These are phyloP conservation scores for Paspalum vaginatum DNA, from an alignment of 176 grass and related monocot species.

Conservation along the genomic window DNA sequence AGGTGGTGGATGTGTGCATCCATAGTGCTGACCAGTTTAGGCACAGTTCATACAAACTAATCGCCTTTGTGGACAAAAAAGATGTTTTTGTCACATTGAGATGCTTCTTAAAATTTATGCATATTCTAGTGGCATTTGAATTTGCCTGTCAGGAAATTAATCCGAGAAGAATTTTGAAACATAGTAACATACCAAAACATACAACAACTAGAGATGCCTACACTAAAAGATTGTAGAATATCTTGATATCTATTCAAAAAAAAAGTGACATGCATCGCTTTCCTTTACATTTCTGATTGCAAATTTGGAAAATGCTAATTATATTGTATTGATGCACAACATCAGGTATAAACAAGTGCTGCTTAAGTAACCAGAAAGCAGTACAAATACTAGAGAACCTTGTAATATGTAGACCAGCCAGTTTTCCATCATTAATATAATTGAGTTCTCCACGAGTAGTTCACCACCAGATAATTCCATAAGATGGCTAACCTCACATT, in stretches of 20 bases:
- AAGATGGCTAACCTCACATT: slow-evolving; percentile 25
- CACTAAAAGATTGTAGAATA: slow-evolving; percentile 13
- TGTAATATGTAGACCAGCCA: neutral
- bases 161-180: neutral
- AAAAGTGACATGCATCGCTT: neutral
- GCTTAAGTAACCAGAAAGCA: slow-evolving; percentile 26
- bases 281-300: neutral
- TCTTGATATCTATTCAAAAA: slow-evolving; percentile 10
- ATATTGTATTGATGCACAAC: neutral
- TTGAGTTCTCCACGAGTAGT: neutral
- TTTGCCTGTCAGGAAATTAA: neutral
- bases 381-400: slow-evolving; percentile 19
- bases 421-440: neutral
- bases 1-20: neutral
- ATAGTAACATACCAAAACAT: neutral
- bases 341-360: slow-evolving; percentile 25
- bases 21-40: neutral
- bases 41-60: neutral
- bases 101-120: neutral
- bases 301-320: slow-evolving; percentile 9
- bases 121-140: slow-evolving; percentile 17
- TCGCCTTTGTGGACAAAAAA: neutral
- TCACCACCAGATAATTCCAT: slow-evolving; percentile 19
- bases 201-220: slow-evolving; percentile 1
- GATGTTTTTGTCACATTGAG: neutral